Conservation (phyloP, 257 asterid species). For the Asclepias syriaca region DNA sequence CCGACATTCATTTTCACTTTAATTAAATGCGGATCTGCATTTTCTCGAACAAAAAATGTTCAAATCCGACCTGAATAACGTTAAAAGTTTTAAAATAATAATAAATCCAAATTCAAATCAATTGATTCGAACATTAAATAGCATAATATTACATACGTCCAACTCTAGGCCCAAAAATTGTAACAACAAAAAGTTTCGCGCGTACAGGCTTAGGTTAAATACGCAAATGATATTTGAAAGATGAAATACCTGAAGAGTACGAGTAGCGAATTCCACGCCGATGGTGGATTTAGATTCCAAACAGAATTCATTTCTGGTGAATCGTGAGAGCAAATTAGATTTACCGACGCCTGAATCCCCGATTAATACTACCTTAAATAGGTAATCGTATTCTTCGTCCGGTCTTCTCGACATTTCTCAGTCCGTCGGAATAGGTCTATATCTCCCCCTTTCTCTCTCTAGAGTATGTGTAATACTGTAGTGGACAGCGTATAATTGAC, state of each 20-base stretch:
- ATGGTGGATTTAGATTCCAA: slow-evolving; percentile 50
- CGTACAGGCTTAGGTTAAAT: not conserved
- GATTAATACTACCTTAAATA: slow-evolving; percentile 41
- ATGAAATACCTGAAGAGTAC: slow-evolving; percentile 33
- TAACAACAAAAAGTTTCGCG: not conserved
- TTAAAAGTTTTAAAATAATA: not conserved
- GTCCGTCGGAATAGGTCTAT: slow-evolving; percentile 18
- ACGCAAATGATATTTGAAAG: not conserved
- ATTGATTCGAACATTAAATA: not conserved
- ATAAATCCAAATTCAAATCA: not conserved
- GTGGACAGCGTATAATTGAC: not conserved
- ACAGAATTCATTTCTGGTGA: slow-evolving; percentile 44
- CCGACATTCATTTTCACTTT: not conserved
- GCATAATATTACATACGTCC: not conserved
- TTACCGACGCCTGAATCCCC: slow-evolving; percentile 51
- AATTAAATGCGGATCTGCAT: not conserved
- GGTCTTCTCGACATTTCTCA: slow-evolving; percentile 42
- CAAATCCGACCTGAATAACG: not conserved
- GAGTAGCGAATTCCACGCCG: slow-evolving; percentile 55
- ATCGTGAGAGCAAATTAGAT: slow-evolving; percentile 41
- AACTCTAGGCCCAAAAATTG: not conserved
- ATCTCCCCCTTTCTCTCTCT: not conserved
- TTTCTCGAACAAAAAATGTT: not conserved
- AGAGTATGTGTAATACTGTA: not conserved
- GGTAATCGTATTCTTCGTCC: slow-evolving; percentile 51